Percentiles rank a stretch among this genome's conserved stretches.
phyloP scores from a whole-genome alignment of 148 eudicot genomes.

The Euryodendron excelsum region DNA sequence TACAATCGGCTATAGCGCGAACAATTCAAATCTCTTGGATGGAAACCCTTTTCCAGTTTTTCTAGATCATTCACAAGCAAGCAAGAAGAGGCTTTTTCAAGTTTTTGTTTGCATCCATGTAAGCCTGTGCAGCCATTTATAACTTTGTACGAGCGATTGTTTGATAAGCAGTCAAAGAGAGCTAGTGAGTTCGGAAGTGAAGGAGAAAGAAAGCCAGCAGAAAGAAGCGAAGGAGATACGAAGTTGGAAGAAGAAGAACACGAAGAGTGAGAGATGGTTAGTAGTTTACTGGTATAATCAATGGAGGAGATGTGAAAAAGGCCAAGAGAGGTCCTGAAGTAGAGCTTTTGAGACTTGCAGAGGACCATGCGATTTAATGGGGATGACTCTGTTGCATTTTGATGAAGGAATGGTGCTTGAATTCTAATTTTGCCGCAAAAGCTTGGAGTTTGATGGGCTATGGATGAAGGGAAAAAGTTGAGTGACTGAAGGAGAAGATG shows the following conservation, averaged over 20 bases:
- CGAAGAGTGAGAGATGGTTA: constrained; percentile 20
- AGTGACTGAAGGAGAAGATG: constrained; percentile 5
- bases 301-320: constrained; percentile 32
- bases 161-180: constrained; percentile 28
- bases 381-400: constrained; percentile 7
- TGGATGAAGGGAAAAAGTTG: not conserved
- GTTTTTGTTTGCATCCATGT: constrained; percentile 6
- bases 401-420: constrained; percentile 1
- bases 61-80: constrained; percentile 20
- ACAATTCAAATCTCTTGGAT: constrained; percentile 26
- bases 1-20: constrained; percentile 21
- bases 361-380: constrained; percentile 18
- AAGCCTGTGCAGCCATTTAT: not conserved
- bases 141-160: not conserved
- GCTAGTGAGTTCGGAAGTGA: constrained; percentile 21
- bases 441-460: constrained; percentile 13
- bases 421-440: constrained; percentile 18
- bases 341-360: constrained; percentile 31
- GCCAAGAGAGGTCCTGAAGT: constrained; percentile 28
- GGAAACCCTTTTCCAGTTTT: too few species aligned
- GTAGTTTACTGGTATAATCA: constrained; percentile 18
- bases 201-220: constrained; percentile 24
- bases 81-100: constrained; percentile 9
- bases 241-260: constrained; percentile 17
- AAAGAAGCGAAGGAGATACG: constrained; percentile 19